Conservation (phyloP, 352 stramenopile genomes). For the Phytopythium cucurbitacearum region DNA sequence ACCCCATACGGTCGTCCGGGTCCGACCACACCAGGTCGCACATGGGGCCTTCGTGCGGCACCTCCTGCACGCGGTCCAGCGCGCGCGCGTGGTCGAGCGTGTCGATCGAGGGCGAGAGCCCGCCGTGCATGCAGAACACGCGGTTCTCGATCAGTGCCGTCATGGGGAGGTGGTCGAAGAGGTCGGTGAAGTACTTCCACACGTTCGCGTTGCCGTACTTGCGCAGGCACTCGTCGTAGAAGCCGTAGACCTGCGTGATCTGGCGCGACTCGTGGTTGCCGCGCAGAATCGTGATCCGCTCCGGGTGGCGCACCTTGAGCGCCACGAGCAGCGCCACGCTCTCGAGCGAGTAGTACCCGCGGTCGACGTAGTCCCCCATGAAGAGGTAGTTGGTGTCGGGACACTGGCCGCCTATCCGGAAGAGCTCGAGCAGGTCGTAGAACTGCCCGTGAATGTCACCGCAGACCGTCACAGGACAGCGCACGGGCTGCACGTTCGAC, state of each 20-base stretch:
- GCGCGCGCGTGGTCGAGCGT: slow-evolving; percentile 83
- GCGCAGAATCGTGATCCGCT: slow-evolving; percentile 86
- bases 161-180: slow-evolving; percentile 88
- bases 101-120: slow-evolving; percentile 85
- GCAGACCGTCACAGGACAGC: slow-evolving; percentile 83
- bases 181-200: slow-evolving; percentile 89
- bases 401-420: slow-evolving; percentile 84
- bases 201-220: slow-evolving; percentile 94
- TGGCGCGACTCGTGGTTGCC: slow-evolving; percentile 99
- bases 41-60: slow-evolving; percentile 86
- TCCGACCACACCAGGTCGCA: slow-evolving; percentile 89
- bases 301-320: slow-evolving; percentile 82
- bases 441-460: slow-evolving; percentile 90
- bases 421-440: slow-evolving; percentile 87
- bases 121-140: slow-evolving; percentile 89
- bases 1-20: slow-evolving; percentile 83
- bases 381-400: slow-evolving; percentile 91
- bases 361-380: slow-evolving; percentile 90
- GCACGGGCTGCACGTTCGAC: slow-evolving; percentile 85
- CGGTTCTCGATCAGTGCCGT: slow-evolving; percentile 87
- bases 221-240: slow-evolving; percentile 98
- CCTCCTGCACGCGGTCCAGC: slow-evolving; percentile 83
- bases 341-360: slow-evolving; percentile 86
- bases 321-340: slow-evolving; percentile 79
- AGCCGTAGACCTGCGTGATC: slow-evolving; percentile 99